These are phyloP conservation scores for Fraxinus anomala DNA, from an alignment of 257 asterid species.

Conservation along the genomic window DNA sequence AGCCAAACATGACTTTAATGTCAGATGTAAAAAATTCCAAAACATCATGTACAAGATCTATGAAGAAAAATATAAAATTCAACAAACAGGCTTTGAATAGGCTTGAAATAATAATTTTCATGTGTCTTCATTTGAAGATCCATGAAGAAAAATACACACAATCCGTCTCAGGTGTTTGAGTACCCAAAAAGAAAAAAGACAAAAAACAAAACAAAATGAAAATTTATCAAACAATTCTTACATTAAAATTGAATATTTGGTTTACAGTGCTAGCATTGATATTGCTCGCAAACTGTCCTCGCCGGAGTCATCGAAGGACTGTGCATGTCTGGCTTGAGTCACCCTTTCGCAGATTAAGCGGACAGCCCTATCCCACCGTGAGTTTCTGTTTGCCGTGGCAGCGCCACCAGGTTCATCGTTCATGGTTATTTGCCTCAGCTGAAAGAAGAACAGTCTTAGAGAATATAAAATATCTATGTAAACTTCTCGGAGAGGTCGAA, in stretches of 20 bases:
- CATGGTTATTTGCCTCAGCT: conserved; percentile 47
- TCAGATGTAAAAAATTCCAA: too few species aligned
- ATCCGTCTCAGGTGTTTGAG: too few species aligned
- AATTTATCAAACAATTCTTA: neutral
- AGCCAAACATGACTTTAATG: too few species aligned
- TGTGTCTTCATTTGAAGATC: neutral
- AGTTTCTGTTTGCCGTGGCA: conserved; percentile 13
- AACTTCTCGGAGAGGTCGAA: conserved; percentile 46
- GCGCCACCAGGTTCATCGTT: conserved; percentile 17
- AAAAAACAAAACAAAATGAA: too few species aligned
- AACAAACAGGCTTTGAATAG: too few species aligned
- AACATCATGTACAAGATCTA: too few species aligned
- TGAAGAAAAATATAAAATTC: too few species aligned
- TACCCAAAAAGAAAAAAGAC: neutral
- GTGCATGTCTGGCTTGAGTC: conserved; percentile 40
- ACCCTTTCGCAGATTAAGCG: conserved; percentile 49
- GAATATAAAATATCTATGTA: conserved; percentile 29
- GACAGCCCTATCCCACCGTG: conserved; percentile 64
- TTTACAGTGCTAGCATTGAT: conserved; percentile 55
- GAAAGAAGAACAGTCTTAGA: conserved; percentile 54
- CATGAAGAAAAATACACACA: neutral
- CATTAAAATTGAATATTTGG: neutral
- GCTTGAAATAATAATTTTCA: neutral
- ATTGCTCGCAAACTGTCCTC: conserved; percentile 58
- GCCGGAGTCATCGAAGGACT: conserved; percentile 21